These are phyloP conservation scores for Trichoderma aggressivum DNA, from an alignment of 2,329 filamentous ascomycete genomes.

Conservation along the genomic window DNA sequence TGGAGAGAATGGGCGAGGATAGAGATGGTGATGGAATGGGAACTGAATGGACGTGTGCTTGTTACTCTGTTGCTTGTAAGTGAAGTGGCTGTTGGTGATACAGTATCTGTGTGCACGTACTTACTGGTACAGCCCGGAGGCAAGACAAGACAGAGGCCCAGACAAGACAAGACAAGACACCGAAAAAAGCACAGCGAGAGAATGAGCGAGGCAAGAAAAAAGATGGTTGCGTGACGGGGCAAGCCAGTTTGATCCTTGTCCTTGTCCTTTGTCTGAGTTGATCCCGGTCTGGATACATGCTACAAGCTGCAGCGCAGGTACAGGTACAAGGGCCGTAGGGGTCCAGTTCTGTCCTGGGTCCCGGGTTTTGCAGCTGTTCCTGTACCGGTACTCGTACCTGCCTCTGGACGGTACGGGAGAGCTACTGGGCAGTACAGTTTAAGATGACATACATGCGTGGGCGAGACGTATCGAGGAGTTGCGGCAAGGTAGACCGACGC, in stretches of 20 bases:
- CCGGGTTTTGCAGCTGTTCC: background rate
- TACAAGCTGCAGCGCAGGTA: background rate
- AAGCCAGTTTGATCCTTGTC: background rate
- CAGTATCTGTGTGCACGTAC: background rate
- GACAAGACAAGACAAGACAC: background rate
- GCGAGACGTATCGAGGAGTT: background rate
- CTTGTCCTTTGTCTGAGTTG: background rate
- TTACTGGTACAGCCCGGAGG: background rate
- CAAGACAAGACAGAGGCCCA: background rate
- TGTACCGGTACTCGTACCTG: background rate
- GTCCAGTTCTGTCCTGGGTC: background rate
- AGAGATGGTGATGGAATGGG: background rate
- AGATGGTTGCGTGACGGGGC: background rate
- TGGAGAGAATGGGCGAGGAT: background rate
- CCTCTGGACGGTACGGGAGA: background rate
- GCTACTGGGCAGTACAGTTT: background rate
- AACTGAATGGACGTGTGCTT: background rate
- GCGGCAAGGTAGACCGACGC: background rate
- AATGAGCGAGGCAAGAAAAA: background rate
- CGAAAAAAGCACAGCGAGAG: background rate
- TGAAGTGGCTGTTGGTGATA: background rate
- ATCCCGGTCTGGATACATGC: background rate
- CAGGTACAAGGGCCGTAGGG: background rate
- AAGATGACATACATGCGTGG: background rate
- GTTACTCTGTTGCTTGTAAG: background rate